phyloP scores from a whole-genome alignment of 129 eudicot species.

The Oenanthe sinensis region DNA sequence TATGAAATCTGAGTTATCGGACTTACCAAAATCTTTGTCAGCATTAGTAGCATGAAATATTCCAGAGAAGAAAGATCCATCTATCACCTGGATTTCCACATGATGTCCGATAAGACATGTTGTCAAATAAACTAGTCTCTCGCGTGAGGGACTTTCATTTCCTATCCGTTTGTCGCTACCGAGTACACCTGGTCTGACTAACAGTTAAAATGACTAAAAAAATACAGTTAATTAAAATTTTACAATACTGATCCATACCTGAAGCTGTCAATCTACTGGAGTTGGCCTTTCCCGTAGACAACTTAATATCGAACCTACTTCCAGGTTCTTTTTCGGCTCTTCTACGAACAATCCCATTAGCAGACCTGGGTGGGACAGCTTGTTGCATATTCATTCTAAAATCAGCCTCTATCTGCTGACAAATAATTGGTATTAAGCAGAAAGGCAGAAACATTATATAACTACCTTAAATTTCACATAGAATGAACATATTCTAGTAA shows the following conservation, averaged over 20 bases:
- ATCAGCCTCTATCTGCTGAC: constrained; percentile 21
- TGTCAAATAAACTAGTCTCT: constrained; percentile 68
- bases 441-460: constrained; percentile 9
- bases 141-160: constrained; percentile 46
- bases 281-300: constrained; percentile 52
- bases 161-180: constrained; percentile 46
- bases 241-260: constrained; percentile 26
- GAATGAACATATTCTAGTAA: neutral
- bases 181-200: constrained; percentile 29
- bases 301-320: constrained; percentile 41
- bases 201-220: constrained; percentile 15
- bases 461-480: constrained; percentile 6
- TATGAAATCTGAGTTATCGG: neutral
- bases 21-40: constrained; percentile 89
- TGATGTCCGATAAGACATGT: constrained; percentile 86
- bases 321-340: constrained; percentile 58
- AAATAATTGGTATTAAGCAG: constrained; percentile 14
- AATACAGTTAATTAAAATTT: neutral
- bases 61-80: constrained; percentile 83
- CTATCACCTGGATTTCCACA: constrained; percentile 82
- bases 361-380: constrained; percentile 55
- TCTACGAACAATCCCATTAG: constrained; percentile 66
- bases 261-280: constrained; percentile 31
- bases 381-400: constrained; percentile 68
- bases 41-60: constrained; percentile 73